phyloP scores from a whole-genome alignment of 2,329 filamentous ascomycete species.

The Sphaerostilbella broomeana region DNA sequence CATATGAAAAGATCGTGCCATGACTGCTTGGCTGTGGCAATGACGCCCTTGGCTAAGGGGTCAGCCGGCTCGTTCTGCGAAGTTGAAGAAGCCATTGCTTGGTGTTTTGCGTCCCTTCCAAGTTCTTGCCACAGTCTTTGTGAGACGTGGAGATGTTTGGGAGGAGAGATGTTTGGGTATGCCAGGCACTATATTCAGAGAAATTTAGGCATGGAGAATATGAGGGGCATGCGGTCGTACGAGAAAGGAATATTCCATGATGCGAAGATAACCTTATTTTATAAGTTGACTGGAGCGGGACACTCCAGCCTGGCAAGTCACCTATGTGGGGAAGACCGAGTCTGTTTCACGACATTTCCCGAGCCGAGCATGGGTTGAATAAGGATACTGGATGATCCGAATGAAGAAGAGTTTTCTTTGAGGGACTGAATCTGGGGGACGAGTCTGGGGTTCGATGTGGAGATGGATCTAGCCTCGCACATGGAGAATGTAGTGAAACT shows the following conservation, averaged over 20 bases:
- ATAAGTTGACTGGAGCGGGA: neutral
- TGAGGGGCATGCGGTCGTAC: neutral
- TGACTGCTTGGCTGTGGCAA: conserved; percentile 59
- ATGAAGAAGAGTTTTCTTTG: too few relatives aligned
- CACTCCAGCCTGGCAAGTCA: neutral
- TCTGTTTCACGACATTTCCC: conserved; percentile 12
- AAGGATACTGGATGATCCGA: neutral
- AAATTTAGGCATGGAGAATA: neutral
- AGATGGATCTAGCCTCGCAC: neutral
- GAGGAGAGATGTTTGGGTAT: neutral
- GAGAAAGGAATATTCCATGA: neutral
- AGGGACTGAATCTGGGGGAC: neutral
- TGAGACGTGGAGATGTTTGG: neutral
- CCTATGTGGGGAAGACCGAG: neutral
- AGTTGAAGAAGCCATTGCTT: neutral
- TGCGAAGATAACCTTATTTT: conserved; percentile 5
- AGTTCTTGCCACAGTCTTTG: neutral
- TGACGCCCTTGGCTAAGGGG: conserved; percentile 57
- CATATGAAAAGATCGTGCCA: conserved; percentile 62
- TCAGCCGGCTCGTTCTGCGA: conserved; percentile 49
- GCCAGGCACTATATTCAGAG: neutral
- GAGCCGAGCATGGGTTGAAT: conserved; percentile 1
- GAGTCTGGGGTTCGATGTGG: neutral
- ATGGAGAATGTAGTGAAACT: neutral
- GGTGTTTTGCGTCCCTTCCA: neutral